Conservation (phyloP, 345 rosid genomes). For the Populus deltoides region DNA sequence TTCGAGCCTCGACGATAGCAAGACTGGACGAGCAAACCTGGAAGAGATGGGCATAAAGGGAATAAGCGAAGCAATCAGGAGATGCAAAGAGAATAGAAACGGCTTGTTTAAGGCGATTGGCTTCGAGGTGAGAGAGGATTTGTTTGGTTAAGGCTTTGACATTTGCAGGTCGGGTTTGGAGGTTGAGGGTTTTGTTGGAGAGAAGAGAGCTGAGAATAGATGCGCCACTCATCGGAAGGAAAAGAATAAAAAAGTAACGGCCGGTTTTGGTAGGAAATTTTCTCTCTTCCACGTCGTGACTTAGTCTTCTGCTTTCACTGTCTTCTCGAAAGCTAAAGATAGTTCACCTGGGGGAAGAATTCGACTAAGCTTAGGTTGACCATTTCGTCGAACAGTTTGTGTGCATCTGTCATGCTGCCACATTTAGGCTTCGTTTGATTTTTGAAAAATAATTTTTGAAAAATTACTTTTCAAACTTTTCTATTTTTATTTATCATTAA, state of each 20-base stretch:
- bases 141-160: conserved; percentile 30
- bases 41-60: conserved; percentile 65
- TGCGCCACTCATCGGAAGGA: conserved; percentile 23
- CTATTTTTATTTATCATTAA: no score
- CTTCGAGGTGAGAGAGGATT: conserved; percentile 39
- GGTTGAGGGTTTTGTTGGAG: conserved; percentile 18
- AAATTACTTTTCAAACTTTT: no score
- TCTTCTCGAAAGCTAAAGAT: no score
- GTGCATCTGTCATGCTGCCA: conserved; percentile 41
- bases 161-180: conserved; percentile 15
- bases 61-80: conserved; percentile 42
- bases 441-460: no score
- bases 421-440: no score
- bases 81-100: conserved; percentile 57
- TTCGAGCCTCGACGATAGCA: conserved; percentile 64
- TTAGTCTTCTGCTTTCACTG: no score
- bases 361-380: no score
- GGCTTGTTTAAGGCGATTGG: conserved; percentile 50
- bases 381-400: conserved; percentile 67
- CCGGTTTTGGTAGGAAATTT: no score
- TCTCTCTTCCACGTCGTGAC: no score
- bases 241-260: no score
- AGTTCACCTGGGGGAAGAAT: no score
- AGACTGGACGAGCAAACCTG: conserved; percentile 43
- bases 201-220: conserved; percentile 31